Evolutionary conservation across 805 yeast species (phyloP).

Genomic region (Blastobotrys terrestris): DNA sequence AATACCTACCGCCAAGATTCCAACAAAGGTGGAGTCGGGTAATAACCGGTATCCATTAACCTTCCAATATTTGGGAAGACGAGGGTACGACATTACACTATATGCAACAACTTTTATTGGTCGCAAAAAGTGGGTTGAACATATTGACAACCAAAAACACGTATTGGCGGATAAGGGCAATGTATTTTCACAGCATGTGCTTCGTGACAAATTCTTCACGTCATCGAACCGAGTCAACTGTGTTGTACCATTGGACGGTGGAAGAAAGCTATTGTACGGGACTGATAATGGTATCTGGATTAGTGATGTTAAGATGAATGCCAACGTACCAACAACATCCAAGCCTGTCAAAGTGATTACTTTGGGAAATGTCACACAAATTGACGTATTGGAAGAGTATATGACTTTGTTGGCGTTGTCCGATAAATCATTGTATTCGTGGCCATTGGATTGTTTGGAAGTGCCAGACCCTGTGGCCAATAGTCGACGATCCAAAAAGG

Average conservation of each 20-base stretch:
- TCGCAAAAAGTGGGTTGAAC: constrained; percentile 75
- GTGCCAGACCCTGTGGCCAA: constrained; percentile 38
- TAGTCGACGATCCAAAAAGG: constrained; percentile 59
- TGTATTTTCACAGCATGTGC: constrained; percentile 69
- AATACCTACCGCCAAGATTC: constrained; percentile 23
- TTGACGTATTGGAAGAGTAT: constrained; percentile 88
- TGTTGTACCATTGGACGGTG: constrained; percentile 92
- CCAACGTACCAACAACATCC: constrained; percentile 34
- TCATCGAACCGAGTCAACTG: constrained; percentile 75
- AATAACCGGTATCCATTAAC: constrained; percentile 38
- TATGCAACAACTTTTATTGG: constrained; percentile 41
- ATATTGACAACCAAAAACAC: constrained; percentile 72
- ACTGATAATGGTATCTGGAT: constrained; percentile 88
- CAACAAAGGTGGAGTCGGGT: constrained; percentile 18
- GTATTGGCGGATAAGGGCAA: constrained; percentile 66
- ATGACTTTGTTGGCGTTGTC: constrained; percentile 72
- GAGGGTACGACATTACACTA: constrained; percentile 40
- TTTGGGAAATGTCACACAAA: constrained; percentile 73
- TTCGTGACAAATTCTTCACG: constrained; percentile 71
- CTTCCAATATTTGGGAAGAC: constrained; percentile 44
- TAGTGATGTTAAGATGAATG: constrained; percentile 52
- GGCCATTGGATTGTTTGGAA: constrained; percentile 57
- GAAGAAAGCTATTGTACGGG: constrained; percentile 82
- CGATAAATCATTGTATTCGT: constrained; percentile 74
- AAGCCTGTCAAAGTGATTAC: constrained; percentile 75